A percentile compares a stretch with the other conserved stretches of the same genome.
Evolutionary conservation across 441 rosid genomes (phyloP).

Genomic region (Bruguiera hainesii): DNA sequence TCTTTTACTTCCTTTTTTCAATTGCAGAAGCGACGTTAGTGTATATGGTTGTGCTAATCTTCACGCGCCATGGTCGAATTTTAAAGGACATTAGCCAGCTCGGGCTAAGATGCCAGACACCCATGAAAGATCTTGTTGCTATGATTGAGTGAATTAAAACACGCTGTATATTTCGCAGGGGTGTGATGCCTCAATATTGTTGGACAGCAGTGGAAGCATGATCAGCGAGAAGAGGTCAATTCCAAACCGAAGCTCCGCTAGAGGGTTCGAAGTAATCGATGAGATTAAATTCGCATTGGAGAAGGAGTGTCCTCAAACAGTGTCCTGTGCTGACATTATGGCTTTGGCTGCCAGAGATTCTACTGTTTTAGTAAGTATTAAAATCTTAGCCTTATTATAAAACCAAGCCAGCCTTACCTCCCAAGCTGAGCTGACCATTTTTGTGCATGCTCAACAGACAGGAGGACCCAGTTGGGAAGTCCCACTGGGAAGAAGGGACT

Average conservation of each 20-base stretch:
- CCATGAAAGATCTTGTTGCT: no score
- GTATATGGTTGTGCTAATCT: no score
- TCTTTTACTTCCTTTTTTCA: no score
- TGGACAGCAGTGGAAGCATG: constrained; percentile 57
- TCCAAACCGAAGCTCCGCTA: constrained; percentile 69
- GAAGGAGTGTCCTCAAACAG: constrained; percentile 64
- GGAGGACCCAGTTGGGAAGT: constrained; percentile 91
- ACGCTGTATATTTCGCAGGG: constrained; percentile 43
- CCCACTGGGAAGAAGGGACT: constrained; percentile 86
- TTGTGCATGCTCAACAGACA: constrained; percentile 33
- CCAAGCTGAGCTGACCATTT: constrained; percentile 6
- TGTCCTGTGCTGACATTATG: constrained; percentile 80
- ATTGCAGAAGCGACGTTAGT: no score
- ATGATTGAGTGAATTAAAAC: background rate
- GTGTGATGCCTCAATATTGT: constrained; percentile 76
- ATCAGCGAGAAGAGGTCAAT: constrained; percentile 63
- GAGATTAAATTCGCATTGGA: constrained; percentile 71
- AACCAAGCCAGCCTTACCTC: background rate
- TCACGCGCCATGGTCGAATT: no score
- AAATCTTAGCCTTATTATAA: background rate
- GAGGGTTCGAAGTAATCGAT: constrained; percentile 82
- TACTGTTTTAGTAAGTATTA: constrained; percentile 54
- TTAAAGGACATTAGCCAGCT: no score
- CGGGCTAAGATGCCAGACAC: no score
- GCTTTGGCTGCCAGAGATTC: constrained; percentile 90